phyloP scores from a whole-genome alignment of 306 rosid genomes.

The Lathyrus sativus region DNA sequence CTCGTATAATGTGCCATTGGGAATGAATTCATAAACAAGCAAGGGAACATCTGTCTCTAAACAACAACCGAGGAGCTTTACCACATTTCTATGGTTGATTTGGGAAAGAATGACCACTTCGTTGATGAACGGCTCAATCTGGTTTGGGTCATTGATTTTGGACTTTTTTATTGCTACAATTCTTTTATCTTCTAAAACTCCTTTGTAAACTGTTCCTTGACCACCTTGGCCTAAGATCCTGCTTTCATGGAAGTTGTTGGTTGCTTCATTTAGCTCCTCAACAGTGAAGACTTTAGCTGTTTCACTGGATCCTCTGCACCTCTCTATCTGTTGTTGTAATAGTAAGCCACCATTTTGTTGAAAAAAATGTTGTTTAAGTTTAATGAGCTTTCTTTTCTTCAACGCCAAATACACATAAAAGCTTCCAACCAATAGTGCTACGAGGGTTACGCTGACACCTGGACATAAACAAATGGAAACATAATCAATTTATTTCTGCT shows the following conservation, averaged over 20 bases:
- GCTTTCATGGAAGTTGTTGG: background rate
- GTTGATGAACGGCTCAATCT: conserved; percentile 50
- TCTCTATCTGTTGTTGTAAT: background rate
- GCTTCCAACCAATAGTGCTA: conserved; percentile 21
- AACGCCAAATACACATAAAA: conserved; percentile 35
- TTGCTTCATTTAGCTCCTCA: background rate
- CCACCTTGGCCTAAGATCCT: background rate
- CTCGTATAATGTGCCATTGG: conserved; percentile 42
- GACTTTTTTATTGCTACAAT: conserved; percentile 56
- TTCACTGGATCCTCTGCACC: background rate
- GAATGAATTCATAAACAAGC: conserved; percentile 23
- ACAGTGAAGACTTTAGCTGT: background rate
- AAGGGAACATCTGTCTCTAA: conserved; percentile 2
- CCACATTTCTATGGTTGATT: conserved; percentile 43
- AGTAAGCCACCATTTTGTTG: conserved; percentile 39
- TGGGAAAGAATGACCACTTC: conserved; percentile 52
- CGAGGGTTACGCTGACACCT: conserved; percentile 24
- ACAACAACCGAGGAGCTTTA: background rate
- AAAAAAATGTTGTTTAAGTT: conserved; percentile 37
- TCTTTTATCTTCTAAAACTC: conserved; percentile 28
- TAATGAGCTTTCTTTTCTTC: conserved; percentile 41
- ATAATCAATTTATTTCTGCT: background rate
- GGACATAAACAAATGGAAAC: conserved; percentile 12
- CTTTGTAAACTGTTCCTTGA: conserved; percentile 2
- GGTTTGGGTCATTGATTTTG: conserved; percentile 41